Evolutionary conservation across 2,329 filamentous ascomycete genomes (phyloP), one percentile per base, ranked within the genome.

Genomic region (Ophiocordyceps robertsii): DNA sequence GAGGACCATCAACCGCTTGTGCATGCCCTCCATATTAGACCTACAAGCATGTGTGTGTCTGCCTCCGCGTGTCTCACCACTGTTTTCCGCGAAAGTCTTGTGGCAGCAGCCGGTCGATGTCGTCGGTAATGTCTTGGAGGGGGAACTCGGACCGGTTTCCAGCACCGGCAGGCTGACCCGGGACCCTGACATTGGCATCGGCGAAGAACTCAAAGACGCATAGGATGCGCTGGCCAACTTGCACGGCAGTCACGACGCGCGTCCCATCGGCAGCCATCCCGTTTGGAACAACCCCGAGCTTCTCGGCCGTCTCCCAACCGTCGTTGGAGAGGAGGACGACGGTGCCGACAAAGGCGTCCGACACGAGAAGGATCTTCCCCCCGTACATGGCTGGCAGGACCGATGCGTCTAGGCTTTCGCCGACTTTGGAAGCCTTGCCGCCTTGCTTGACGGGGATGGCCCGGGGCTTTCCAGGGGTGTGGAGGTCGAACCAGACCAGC

Each of bases 301-400:
- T 55, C 49, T 63, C 55, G 3, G 62, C 62, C 3, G 48, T 48
- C 24, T 49, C 47, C 63, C 63, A 67, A 16, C 13, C 29, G 39
- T 65, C 57, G n/a, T 47, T 44, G 2, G 61, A 64, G 12, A 54
- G 47, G 14, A 66, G 42, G 16, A 67, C 63, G 19, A 59, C 55
- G 12, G 59, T 55, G 1, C 64, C 64, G 4, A 47, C 41, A 3
- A 29, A 38, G 21, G 59, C 51, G 44, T 58, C 55, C 1, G 60
- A 46, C 0, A 60, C 52, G 8, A 66, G 49, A 7, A 65, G 44
- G 3, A 66, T 56, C 5, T 43, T 59, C n/a, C 55, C 53, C 6
- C 47, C 48, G 43, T 60, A 65, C 16, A 49, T 52, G 0, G 54
- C 47, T 7, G 62, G 62, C 27, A 64, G 42, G 31, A 58, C 57